Evolutionary conservation across 805 yeast species (phyloP).

Genomic region (Cyberlindnera petersonii): DNA sequence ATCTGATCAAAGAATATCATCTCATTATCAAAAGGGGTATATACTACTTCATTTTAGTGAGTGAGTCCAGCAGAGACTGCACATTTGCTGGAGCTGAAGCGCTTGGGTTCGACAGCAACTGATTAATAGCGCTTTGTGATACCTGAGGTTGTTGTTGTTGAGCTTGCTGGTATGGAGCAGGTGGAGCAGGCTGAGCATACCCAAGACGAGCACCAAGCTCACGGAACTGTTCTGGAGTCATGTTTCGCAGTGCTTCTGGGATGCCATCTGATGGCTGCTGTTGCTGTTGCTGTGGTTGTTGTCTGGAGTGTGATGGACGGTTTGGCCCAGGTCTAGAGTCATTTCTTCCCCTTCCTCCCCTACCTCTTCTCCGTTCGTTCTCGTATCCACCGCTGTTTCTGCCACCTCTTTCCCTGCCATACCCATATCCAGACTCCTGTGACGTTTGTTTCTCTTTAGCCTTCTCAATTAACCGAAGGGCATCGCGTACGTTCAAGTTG

Average conservation of each 20-base stretch:
- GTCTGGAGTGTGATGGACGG: background rate
- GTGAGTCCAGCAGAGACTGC: constrained; percentile 35
- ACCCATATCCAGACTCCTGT: background rate
- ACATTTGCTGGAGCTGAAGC: constrained; percentile 24
- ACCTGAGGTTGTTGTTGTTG: constrained; percentile 19
- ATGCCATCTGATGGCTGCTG: constrained; percentile 1
- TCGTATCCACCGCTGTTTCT: constrained; percentile 1
- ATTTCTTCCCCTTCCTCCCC: background rate
- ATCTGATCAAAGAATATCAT: no score
- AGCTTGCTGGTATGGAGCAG: constrained; percentile 21
- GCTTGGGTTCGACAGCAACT: constrained; percentile 1
- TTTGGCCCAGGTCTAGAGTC: background rate
- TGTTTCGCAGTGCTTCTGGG: constrained; percentile 3
- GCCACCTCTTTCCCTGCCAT: constrained; percentile 1
- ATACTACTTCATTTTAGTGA: constrained; percentile 31
- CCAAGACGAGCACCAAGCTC: constrained; percentile 12
- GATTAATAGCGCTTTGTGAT: constrained; percentile 7
- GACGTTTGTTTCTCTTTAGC: constrained; percentile 30
- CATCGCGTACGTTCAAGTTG: constrained; percentile 60
- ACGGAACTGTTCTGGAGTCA: constrained; percentile 10
- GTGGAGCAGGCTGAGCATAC: constrained; percentile 5
- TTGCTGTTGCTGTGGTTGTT: background rate
- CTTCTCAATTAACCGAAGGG: constrained; percentile 52
- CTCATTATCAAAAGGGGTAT: background rate
- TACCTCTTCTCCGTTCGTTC: background rate